phyloP scores from a whole-genome alignment of 306 rosid genomes.

The Acacia crassicarpa region DNA sequence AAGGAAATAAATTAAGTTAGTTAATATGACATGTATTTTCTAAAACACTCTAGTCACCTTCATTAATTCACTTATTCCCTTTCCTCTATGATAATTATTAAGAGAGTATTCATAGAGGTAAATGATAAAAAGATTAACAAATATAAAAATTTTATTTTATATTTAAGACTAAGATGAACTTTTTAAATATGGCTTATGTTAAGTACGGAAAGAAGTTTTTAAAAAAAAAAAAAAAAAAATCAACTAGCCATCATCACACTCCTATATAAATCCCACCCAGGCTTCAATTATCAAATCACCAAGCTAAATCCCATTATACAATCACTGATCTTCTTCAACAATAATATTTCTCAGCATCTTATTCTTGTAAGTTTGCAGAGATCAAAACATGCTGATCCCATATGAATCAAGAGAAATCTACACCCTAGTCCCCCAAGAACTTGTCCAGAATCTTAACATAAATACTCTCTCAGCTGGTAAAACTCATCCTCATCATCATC shows the following conservation, averaged over 20 bases:
- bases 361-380: background rate
- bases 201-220: too few relatives aligned
- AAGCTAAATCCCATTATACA: background rate
- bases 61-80: too few relatives aligned
- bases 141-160: too few relatives aligned
- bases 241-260: background rate
- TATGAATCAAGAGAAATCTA: conserved; percentile 56
- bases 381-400: conserved; percentile 58
- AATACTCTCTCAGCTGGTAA: conserved; percentile 8
- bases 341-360: background rate
- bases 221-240: too few relatives aligned
- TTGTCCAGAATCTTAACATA: conserved; percentile 34
- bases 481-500: conserved; percentile 21
- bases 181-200: too few relatives aligned
- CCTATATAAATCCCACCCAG: background rate
- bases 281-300: background rate
- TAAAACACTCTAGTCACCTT: too few relatives aligned
- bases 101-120: too few relatives aligned
- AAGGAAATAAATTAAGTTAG: too few relatives aligned
- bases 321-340: conserved; percentile 13
- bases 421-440: conserved; percentile 35
- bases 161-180: too few relatives aligned
- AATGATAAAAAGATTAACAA: too few relatives aligned
- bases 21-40: too few relatives aligned
- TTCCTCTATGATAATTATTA: too few relatives aligned